Base-by-base conservation (phyloP, 2,329 filamentous ascomycete genomes). In the Sphaceloma murrayae region DNA sequence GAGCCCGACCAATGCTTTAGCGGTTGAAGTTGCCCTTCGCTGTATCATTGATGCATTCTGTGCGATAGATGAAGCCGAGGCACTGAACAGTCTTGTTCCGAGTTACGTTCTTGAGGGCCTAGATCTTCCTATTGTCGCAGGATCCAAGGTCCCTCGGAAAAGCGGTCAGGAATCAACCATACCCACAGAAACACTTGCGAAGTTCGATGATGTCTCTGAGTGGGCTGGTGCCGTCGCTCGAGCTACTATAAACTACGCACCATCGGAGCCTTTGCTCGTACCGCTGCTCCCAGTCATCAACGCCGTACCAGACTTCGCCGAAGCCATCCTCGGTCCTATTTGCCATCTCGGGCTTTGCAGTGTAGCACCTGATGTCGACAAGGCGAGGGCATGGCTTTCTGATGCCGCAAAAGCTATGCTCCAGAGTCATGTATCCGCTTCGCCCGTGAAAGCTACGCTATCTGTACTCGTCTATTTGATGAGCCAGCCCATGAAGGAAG, bases 381-480 rank as follows among this genome's bases (percentile, higher is more conserved):
- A 62, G 1, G 65, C 78, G 22, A 82, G 79, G 45, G 68, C 72
- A 5, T 63, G 65, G 5, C 58, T 95, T 1, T 94, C 88, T 0
- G 66, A 68, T 7, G 71, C 78, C 2, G 70, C 96, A 19, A 13
- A 31, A 7, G 11, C 8, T 26, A 63, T 64, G 2, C 62, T 65
- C 49, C 61, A 65, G 48, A 62, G 68, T 9, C 50, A 60, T 1
- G 53, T 46, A 53, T 46, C 74, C 67, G 73, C 72, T 46, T 71
- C 78, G 4, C 85, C 85, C 53, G 65, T 82, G 40, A 78, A 78
- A 48, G 72, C 91, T 26, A 66, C 94, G 1, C 73, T 96, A 29
- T 82, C 85, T 50, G 76, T 80, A 3, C 69, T 98, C 21, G 66
- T 98, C 2, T 98, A 96, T 57, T 72, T 99, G n/a, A 78, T 87